A percentile compares a stretch with the other conserved stretches of the same genome.
Conservation (phyloP, 202 grass and related monocot genomes). For the Schoenoplectus tabernaemontani region DNA sequence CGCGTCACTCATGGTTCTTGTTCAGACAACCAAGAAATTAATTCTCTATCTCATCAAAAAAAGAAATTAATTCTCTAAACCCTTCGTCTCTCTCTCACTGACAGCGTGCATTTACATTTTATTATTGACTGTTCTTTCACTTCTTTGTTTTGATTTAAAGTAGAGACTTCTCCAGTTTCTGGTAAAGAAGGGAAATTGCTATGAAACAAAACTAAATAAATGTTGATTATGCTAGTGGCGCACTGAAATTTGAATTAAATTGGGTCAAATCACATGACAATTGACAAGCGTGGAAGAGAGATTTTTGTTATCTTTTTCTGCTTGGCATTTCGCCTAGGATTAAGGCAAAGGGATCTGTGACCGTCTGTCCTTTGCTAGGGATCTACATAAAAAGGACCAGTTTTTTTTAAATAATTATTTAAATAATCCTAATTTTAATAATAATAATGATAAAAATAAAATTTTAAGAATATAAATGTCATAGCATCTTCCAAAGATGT, state of each 20-base stretch:
- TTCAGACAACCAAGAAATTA: background rate
- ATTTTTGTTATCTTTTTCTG: constrained; percentile 3
- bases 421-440: no score
- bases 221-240: background rate
- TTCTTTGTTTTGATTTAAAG: background rate
- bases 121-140: background rate
- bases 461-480: no score
- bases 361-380: no score
- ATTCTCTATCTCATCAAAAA: background rate
- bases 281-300: constrained; percentile 1
- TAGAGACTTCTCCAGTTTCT: background rate
- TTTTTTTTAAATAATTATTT: no score
- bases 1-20: background rate
- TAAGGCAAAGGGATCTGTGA: background rate
- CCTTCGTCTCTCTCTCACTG: background rate
- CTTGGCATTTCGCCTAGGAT: constrained; percentile 1
- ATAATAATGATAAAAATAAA: no score
- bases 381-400: no score
- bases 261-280: constrained; percentile 8
- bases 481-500: no score
- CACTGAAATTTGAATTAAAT: background rate
- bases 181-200: background rate
- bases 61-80: background rate
- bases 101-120: constrained; percentile 16
- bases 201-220: background rate